phyloP scores from a whole-genome alignment of 768 basidiomycete species.

The Leccinum subgranulosum region DNA sequence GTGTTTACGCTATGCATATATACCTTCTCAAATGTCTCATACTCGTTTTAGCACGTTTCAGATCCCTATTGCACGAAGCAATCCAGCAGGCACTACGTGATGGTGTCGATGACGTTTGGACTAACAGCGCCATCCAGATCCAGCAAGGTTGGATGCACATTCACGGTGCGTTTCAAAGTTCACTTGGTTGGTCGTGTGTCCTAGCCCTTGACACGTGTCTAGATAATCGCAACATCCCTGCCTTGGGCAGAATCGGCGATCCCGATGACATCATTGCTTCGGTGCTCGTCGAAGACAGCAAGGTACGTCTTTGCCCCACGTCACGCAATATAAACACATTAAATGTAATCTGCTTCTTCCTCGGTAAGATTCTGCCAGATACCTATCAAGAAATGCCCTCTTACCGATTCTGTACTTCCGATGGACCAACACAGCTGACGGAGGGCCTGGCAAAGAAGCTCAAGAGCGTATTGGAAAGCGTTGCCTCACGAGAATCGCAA shows the following conservation, averaged over 20 bases:
- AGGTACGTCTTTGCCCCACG: conserved; percentile 37
- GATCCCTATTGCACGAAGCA: conserved; percentile 56
- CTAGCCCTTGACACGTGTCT: neutral
- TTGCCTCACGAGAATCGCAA: conserved; percentile 30
- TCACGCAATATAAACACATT: neutral
- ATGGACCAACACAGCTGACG: conserved; percentile 68
- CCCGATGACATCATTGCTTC: conserved; percentile 82
- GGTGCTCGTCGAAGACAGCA: conserved; percentile 67
- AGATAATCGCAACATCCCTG: conserved; percentile 76
- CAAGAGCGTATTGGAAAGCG: conserved; percentile 34
- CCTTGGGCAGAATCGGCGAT: conserved; percentile 72
- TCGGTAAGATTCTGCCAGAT: conserved; percentile 53
- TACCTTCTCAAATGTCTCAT: neutral
- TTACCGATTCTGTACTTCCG: conserved; percentile 74
- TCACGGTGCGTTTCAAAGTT: conserved; percentile 39
- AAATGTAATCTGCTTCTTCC: neutral
- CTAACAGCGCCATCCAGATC: conserved; percentile 59
- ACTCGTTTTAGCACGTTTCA: conserved; percentile 49
- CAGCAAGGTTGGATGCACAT: conserved; percentile 88
- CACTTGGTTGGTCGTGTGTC: neutral
- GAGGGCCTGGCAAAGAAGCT: conserved; percentile 59
- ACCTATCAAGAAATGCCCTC: conserved; percentile 85
- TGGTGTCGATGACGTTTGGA: conserved; percentile 62
- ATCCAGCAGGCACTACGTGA: conserved; percentile 53
- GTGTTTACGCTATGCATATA: conserved; percentile 21